Base-by-base conservation (phyloP, 2,329 filamentous ascomycete genomes). In the Aureobasidium lini region DNA sequence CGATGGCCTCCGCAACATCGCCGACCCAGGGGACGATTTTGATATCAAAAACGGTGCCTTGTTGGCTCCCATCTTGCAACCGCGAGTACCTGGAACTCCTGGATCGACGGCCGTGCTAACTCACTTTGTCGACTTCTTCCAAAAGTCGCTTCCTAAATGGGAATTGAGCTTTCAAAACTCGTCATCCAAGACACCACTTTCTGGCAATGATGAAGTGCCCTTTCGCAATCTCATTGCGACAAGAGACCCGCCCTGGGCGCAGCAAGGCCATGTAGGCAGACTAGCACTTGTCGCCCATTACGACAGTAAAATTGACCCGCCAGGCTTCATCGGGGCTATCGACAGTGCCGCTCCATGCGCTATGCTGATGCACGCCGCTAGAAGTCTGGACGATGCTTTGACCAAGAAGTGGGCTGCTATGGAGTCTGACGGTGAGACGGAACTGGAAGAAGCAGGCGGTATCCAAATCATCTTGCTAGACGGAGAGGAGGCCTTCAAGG, bases 281-380 rank as follows among this genome's bases (percentile, higher is more conserved):
- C 76, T 97, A 69, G 93, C 90, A 13, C 80, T 99, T 58, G 94
- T 93, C 6, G 94, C 94, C 42, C 94, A 99, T 71, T 97, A 96
- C 71, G 94, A 99, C 68, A 92, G 86, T 70, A 88, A 95, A 74
- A 80, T 88, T 60, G 79, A 78, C 29, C 93, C 92, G 0, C 76
- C 85, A 62, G 93, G 91, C 0, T 99, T 99, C 71, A 88, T 99
- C 61, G 94, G 94, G 0, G 94, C 93, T 0, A 95, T 85, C 13
- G 94, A 99, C 70, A 96, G 90, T 67, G 94, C 94, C 1, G 94
- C 89, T 16, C 92, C 94, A 9, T 97, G 93, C 72, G 94, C 94
- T 0, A 91, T 97, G 81, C 79, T 99, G 61, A 82, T 99, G 83
- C 89, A 96, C 71, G 84, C 87, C 11, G 89, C 92, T 62, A 81